These are phyloP conservation scores for Leccinum longicurvipes DNA, from an alignment of 768 basidiomycete genomes.

Conservation along the genomic window DNA sequence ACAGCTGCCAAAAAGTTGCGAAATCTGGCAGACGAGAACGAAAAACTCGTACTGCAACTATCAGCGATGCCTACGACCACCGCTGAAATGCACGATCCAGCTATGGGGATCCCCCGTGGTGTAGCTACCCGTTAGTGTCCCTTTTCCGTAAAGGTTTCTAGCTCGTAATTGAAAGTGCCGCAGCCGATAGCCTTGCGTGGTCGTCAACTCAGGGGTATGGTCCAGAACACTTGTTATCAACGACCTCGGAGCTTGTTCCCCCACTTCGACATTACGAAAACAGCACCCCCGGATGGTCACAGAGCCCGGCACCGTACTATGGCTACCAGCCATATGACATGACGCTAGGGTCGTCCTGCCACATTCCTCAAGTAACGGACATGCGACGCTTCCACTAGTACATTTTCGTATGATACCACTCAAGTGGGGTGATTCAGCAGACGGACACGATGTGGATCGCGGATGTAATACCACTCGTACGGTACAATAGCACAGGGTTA, in stretches of 20 bases:
- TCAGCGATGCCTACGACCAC: slow-evolving; percentile 10
- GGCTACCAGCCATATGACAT: slow-evolving; percentile 7
- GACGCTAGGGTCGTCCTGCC: neutral
- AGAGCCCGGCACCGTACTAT: neutral
- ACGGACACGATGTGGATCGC: neutral
- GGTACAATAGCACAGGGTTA: neutral
- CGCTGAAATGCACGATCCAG: neutral
- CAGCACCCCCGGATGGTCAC: slow-evolving; percentile 5
- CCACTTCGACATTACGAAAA: slow-evolving; percentile 2
- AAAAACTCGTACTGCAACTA: slow-evolving; percentile 14
- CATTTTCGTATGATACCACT: neutral
- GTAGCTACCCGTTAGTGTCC: slow-evolving; percentile 11
- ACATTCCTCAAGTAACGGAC: neutral
- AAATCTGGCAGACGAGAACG: slow-evolving; percentile 23
- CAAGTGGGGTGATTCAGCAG: neutral
- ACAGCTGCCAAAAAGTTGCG: slow-evolving; percentile 50
- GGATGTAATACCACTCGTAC: neutral
- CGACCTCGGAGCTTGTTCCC: neutral
- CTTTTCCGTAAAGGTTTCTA: neutral
- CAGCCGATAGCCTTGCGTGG: neutral
- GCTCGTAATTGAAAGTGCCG: slow-evolving; percentile 11
- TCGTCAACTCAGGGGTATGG: slow-evolving; percentile 5
- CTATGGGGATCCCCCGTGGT: neutral
- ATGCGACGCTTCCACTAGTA: slow-evolving; percentile 7
- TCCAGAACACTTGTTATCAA: slow-evolving; percentile 4